Conservation (phyloP, 2,329 filamentous ascomycete species). For the Dactylellina cionopaga region DNA sequence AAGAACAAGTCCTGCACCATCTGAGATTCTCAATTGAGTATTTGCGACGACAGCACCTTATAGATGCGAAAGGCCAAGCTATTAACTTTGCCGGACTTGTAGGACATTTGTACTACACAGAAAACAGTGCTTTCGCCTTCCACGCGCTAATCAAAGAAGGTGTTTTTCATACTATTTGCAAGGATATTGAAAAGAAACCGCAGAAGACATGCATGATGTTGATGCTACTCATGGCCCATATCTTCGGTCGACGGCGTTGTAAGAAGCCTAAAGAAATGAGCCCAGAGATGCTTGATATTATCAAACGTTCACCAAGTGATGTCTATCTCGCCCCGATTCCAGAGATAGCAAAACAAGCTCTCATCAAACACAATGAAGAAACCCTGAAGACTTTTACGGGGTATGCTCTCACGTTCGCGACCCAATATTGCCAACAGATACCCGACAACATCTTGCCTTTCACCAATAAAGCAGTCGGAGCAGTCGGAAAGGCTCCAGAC, state of each 20-base stretch:
- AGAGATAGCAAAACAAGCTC: conserved; percentile 66
- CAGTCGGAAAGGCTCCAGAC: conserved; percentile 19
- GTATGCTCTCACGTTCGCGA: conserved; percentile 75
- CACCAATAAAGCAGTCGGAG: conserved; percentile 59
- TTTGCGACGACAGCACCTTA: conserved; percentile 73
- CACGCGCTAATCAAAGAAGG: conserved; percentile 77
- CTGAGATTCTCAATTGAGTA: conserved; percentile 84
- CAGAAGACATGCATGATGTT: conserved; percentile 68
- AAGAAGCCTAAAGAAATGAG: conserved; percentile 56
- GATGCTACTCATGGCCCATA: conserved; percentile 74
- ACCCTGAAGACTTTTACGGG: conserved; percentile 73
- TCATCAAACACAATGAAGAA: conserved; percentile 72
- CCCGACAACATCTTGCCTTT: conserved; percentile 70
- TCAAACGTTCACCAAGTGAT: conserved; percentile 69
- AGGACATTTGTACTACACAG: conserved; percentile 78
- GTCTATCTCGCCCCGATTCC: conserved; percentile 75
- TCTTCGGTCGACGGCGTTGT: conserved; percentile 69
- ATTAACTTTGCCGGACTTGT: conserved; percentile 78
- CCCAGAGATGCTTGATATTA: conserved; percentile 64
- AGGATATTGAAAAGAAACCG: conserved; percentile 66
- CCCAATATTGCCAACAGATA: conserved; percentile 68
- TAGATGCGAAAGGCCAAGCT: conserved; percentile 70
- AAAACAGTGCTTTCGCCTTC: conserved; percentile 79
- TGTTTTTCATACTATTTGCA: conserved; percentile 74
- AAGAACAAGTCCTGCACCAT: conserved; percentile 77